A percentile compares a stretch with the other conserved stretches of the same genome.
Evolutionary conservation across 352 stramenopile genomes (phyloP).

Genomic region (Phytophthora boehmeriae): DNA sequence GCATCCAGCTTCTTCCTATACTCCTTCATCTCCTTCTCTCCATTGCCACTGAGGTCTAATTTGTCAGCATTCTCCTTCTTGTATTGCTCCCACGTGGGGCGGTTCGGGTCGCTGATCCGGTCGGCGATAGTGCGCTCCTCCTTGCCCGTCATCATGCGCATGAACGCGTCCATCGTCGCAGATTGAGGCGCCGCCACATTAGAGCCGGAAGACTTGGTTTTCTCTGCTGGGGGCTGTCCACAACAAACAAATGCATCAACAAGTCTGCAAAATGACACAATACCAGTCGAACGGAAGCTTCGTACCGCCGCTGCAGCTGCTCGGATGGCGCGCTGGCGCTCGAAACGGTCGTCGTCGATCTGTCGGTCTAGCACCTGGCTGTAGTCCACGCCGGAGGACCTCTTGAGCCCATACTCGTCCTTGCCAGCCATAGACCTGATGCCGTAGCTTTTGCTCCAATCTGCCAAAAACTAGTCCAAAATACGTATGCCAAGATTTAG

Average conservation of each 20-base stretch:
- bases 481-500: background rate
- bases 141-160: slow-evolving; percentile 93
- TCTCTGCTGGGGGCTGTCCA: slow-evolving; percentile 25
- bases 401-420: slow-evolving; percentile 75
- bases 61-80: slow-evolving; percentile 97
- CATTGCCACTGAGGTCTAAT: slow-evolving; percentile 85
- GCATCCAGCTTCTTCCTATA: slow-evolving; percentile 94
- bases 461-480: background rate
- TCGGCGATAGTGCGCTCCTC: slow-evolving; percentile 94
- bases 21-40: slow-evolving; percentile 94
- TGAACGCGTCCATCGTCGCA: slow-evolving; percentile 93
- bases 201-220: slow-evolving; percentile 17
- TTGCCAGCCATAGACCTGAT: slow-evolving; percentile 7
- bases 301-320: slow-evolving; percentile 42
- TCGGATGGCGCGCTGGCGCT: slow-evolving; percentile 69
- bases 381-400: slow-evolving; percentile 86
- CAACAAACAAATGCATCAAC: background rate
- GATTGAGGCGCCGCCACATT: slow-evolving; percentile 40
- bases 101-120: slow-evolving; percentile 93
- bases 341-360: slow-evolving; percentile 86
- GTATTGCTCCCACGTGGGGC: slow-evolving; percentile 96
- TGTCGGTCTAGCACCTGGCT: slow-evolving; percentile 79
- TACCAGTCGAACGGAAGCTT: background rate
- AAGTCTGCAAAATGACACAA: background rate
- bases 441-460: background rate